Base-by-base conservation (phyloP, 768 basidiomycete species). In the Suillus clintonianus region DNA sequence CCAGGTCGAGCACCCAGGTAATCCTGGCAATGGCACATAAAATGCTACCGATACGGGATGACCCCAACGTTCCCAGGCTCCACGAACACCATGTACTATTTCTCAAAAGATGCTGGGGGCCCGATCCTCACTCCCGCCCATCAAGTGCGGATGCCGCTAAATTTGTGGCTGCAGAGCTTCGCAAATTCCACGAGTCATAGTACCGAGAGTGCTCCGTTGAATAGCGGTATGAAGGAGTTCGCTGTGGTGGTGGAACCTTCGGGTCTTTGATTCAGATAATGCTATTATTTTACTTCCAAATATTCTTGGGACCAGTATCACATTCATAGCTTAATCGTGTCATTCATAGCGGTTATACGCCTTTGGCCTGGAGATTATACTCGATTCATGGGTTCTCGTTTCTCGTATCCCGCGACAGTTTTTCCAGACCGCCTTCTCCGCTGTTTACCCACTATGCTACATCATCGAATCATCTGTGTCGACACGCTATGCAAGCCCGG, bases 91-190 rank as follows among this genome's bases (percentile, higher is more conserved):
- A 36, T 5, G 53, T 30, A 58, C 14, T 22, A 11, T 63, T 65
- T 30, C 51, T 65, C 13, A 22, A 63, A 24, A n/a, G 55, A 39
- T 65, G 64, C 24, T 65, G 64, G 64, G 30, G 36, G 3, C 27
- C 32, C 4, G 27, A 27, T 27, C 5, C 32, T 53, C 19, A 32
- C 11, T 24, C 48, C 15, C 64, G 64, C 15, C 50, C 62, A 3
- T 63, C 57, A 14, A 45, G 41, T 19, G 50, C 48, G n/a, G 62
- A 63, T 27, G 50, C 57, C 24, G 61, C 51, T 19, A 34, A 48
- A 19, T 65, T 65, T 39, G 48, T 50, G 24, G 9, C 48, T 27
- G 48, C 48, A 27, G 24, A 50, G 27, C 48, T 50, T 30, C 48
- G 15, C 14, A 14, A 3, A 17, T 50, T 50, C 15, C 15, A 30